Conservation (phyloP, 371 early-diverging fungal genomes). For the Smittium mucronatum region DNA sequence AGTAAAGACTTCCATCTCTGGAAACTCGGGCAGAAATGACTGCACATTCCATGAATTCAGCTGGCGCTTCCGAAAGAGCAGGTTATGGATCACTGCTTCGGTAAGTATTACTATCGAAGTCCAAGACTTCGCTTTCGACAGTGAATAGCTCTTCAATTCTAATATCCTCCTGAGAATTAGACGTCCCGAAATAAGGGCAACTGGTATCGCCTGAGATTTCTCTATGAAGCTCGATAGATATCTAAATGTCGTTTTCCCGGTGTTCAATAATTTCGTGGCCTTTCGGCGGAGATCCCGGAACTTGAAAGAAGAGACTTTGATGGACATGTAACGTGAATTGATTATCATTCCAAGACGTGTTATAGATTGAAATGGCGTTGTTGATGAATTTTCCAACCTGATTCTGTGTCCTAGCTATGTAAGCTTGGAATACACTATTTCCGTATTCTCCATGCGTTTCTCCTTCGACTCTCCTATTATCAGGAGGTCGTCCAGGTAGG, state of each 20-base stretch:
- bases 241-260: neutral
- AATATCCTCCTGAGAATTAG: no score
- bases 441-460: slow-evolving; percentile 13
- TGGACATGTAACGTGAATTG: slow-evolving; percentile 16
- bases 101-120: no score
- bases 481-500: slow-evolving; percentile 33
- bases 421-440: slow-evolving; percentile 20
- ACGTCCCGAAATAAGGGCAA: no score
- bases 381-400: slow-evolving; percentile 19
- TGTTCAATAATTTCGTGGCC: slow-evolving; percentile 6
- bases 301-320: neutral
- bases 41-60: no score
- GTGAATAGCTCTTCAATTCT: no score
- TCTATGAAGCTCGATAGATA: no score
- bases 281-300: neutral
- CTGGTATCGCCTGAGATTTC: no score
- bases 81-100: no score
- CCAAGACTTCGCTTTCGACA: no score
- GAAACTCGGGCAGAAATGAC: no score
- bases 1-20: no score
- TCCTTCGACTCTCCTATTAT: slow-evolving; percentile 14
- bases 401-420: slow-evolving; percentile 22
- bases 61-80: no score
- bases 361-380: slow-evolving; percentile 28
- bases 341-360: slow-evolving; percentile 29